Evolutionary conservation across 139 green algal genomes (phyloP).

Genomic region (Desmodesmus armatus): DNA sequence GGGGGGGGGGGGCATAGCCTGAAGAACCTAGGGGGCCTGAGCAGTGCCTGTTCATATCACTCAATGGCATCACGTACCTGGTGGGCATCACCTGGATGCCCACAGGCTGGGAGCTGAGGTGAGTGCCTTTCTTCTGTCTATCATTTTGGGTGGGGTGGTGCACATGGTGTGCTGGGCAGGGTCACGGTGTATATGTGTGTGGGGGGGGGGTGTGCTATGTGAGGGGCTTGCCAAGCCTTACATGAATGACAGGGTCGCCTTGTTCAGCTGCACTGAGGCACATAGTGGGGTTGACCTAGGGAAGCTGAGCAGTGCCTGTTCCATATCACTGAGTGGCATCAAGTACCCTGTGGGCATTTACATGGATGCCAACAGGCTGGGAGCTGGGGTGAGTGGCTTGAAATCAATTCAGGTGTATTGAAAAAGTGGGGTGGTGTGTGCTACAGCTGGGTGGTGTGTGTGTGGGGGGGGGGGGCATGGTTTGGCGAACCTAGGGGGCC

Average conservation of each 20-base stretch:
- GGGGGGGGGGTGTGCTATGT: no score
- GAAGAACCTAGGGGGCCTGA: not conserved
- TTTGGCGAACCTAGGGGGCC: not conserved
- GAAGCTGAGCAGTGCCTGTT: no score
- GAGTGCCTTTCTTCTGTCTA: no score
- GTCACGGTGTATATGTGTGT: not conserved
- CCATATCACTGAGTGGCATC: no score
- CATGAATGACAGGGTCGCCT: no score
- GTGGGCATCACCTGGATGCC: slow-evolving; percentile 38
- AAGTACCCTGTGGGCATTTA: no score
- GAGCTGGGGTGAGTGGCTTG: slow-evolving; percentile 13
- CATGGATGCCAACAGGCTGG: no score
- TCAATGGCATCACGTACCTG: slow-evolving; percentile 34
- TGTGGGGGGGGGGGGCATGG: not conserved
- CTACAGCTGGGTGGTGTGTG: not conserved
- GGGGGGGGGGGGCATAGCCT: not conserved
- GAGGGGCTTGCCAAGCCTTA: no score
- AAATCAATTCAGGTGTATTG: slow-evolving; percentile 1
- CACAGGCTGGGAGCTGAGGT: slow-evolving; percentile 15
- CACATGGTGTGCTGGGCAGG: not conserved
- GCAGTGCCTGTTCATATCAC: not conserved
- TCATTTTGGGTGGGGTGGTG: not conserved
- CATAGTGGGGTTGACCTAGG: no score
- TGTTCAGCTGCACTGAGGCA: no score
- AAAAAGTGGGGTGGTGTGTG: no score